Conservation (phyloP, 495 filamentous ascomycete species). For the Parathielavia appendiculata region DNA sequence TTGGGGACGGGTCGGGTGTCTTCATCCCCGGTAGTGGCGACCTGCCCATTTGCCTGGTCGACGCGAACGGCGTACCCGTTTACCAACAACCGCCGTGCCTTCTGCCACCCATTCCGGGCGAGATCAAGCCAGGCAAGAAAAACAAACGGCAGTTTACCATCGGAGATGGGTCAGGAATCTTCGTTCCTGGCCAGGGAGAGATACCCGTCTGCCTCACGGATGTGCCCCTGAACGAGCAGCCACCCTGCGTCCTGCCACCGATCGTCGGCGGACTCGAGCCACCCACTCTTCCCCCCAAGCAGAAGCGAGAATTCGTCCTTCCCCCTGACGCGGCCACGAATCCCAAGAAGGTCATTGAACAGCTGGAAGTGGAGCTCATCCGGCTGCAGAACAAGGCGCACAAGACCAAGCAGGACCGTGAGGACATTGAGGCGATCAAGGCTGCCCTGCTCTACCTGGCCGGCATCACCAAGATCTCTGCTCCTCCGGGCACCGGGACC, state of each 20-base stretch:
- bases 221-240: conserved; percentile 15
- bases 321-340: conserved; percentile 21
- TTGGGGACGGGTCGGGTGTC: conserved; percentile 16
- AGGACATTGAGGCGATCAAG: conserved; percentile 25
- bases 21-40: conserved; percentile 19
- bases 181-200: conserved; percentile 10
- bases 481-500: conserved; percentile 26
- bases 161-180: conserved; percentile 12
- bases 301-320: conserved; percentile 13
- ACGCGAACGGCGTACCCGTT: conserved; percentile 11
- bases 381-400: conserved; percentile 27
- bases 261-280: conserved; percentile 14
- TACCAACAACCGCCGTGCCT: conserved; percentile 25
- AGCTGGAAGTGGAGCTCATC: conserved; percentile 22
- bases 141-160: conserved; percentile 28
- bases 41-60: conserved; percentile 16
- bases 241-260: conserved; percentile 26
- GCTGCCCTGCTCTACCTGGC: conserved; percentile 24
- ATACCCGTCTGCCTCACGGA: conserved; percentile 10
- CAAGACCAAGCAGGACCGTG: conserved; percentile 26
- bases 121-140: conserved; percentile 27
- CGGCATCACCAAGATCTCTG: conserved; percentile 19
- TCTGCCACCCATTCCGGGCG: conserved; percentile 28
- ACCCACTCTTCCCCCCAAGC: conserved; percentile 9
- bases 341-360: conserved; percentile 25